phyloP scores from a whole-genome alignment of 2,329 filamentous ascomycete species.

The Aspergillus sp. region DNA sequence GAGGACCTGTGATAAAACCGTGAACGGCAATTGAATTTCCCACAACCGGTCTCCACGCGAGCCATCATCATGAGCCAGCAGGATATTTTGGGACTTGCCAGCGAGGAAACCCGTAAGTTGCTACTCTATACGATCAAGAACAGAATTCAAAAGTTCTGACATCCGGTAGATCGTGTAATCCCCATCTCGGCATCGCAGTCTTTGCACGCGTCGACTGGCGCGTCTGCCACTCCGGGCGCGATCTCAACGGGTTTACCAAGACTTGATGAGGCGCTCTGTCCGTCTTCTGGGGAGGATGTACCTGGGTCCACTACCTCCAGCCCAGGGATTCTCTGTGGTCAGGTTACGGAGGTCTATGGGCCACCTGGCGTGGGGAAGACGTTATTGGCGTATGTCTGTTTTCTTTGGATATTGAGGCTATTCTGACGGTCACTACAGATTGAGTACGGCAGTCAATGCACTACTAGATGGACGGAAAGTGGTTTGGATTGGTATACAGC shows the following conservation, averaged over 20 bases:
- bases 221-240: slow-evolving; percentile 9
- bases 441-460: slow-evolving; percentile 62
- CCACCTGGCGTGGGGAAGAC: slow-evolving; percentile 84
- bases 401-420: slow-evolving; percentile 4
- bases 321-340: slow-evolving; percentile 62
- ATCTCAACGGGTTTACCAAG: slow-evolving; percentile 41
- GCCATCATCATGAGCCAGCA: slow-evolving; percentile 15
- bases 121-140: neutral
- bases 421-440: slow-evolving; percentile 43
- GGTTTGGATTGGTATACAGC: slow-evolving; percentile 70
- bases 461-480: slow-evolving; percentile 57
- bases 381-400: slow-evolving; percentile 59
- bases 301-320: slow-evolving; percentile 5
- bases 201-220: slow-evolving; percentile 19
- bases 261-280: slow-evolving; percentile 38
- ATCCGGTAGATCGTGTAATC: slow-evolving; percentile 20
- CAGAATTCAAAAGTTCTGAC: neutral
- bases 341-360: slow-evolving; percentile 81
- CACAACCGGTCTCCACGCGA: neutral
- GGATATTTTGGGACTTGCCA: slow-evolving; percentile 26
- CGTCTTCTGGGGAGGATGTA: slow-evolving; percentile 9
- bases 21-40: neutral
- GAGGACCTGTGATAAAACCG: too few relatives aligned
- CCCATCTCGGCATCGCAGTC: slow-evolving; percentile 34
- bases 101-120: slow-evolving; percentile 11